These are phyloP conservation scores for Coniochaeta hoffmannii DNA, from an alignment of 2,329 filamentous ascomycete genomes.

Conservation along the genomic window DNA sequence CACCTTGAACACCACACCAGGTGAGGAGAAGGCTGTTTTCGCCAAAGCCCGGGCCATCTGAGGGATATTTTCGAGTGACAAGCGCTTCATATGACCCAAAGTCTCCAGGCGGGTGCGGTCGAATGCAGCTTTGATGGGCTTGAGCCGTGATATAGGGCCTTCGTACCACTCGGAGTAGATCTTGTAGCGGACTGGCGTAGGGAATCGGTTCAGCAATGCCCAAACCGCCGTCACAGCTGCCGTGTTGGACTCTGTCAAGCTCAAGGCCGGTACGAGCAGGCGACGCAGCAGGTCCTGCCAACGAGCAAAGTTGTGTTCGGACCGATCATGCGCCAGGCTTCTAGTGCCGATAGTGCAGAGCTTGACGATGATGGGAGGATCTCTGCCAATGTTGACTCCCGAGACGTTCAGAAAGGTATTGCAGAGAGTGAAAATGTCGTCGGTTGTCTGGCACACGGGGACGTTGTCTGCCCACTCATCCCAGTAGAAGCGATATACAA, in stretches of 20 bases:
- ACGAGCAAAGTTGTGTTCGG: conserved; percentile 61
- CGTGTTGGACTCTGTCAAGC: conserved; percentile 77
- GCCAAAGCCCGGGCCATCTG: conserved; percentile 83
- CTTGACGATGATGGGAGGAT: conserved; percentile 70
- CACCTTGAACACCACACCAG: conserved; percentile 83
- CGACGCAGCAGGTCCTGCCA: conserved; percentile 83
- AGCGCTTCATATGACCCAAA: conserved; percentile 76
- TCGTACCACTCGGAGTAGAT: conserved; percentile 94
- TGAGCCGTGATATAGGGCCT: conserved; percentile 66
- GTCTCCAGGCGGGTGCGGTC: conserved; percentile 71
- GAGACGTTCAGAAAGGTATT: conserved; percentile 77
- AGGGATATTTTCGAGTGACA: conserved; percentile 79
- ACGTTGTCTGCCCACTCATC: conserved; percentile 95
- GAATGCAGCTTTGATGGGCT: conserved; percentile 74
- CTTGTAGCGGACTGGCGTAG: conserved; percentile 68
- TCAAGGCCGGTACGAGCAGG: conserved; percentile 80
- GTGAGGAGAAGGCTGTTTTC: conserved; percentile 86
- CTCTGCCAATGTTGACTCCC: conserved; percentile 83
- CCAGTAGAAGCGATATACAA: conserved; percentile 92
- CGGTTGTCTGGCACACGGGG: conserved; percentile 80
- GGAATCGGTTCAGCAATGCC: conserved; percentile 71
- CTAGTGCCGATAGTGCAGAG: conserved; percentile 77
- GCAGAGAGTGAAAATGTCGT: conserved; percentile 85
- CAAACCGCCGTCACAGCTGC: conserved; percentile 81
- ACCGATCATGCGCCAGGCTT: conserved; percentile 64